A percentile compares a stretch with the other conserved stretches of the same genome.
Evolutionary conservation across 495 filamentous ascomycete species (phyloP).

Genomic region (Lepraria neglecta): DNA sequence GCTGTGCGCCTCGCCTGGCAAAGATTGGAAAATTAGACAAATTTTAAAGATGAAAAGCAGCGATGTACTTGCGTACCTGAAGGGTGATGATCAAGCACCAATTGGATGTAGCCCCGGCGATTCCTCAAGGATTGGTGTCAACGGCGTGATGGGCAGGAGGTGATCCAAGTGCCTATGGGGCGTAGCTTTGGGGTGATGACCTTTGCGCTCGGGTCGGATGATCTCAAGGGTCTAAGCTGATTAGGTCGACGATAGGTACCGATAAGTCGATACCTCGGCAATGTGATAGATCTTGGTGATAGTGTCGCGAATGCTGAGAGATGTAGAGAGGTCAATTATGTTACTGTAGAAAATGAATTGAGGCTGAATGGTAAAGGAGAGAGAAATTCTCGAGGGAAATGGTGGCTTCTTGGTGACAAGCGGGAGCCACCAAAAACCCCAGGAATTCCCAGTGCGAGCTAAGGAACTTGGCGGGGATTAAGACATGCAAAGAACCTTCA

Average conservation of each 20-base stretch:
- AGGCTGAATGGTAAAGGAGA: not conserved
- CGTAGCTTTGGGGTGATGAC: slow-evolving; percentile 6
- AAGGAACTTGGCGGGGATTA: slow-evolving; percentile 13
- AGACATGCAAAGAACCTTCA: slow-evolving; percentile 11
- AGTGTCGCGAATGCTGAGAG: not conserved
- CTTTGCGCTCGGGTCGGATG: slow-evolving; percentile 15
- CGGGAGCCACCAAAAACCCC: slow-evolving; percentile 16
- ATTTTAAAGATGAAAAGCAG: not conserved
- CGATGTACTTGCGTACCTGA: slow-evolving; percentile 10
- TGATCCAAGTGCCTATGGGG: slow-evolving; percentile 16
- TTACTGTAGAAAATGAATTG: not conserved
- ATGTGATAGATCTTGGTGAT: not conserved
- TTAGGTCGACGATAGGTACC: slow-evolving; percentile 11
- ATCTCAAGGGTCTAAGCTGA: slow-evolving; percentile 17
- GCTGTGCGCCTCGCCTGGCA: slow-evolving; percentile 15
- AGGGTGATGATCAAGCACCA: not conserved
- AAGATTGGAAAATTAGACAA: not conserved
- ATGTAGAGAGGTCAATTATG: not conserved
- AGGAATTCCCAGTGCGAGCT: slow-evolving; percentile 11
- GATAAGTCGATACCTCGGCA: slow-evolving; percentile 6
- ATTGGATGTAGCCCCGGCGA: slow-evolving; percentile 14
- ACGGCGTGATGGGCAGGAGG: not conserved
- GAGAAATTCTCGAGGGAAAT: slow-evolving; percentile 1
- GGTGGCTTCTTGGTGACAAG: slow-evolving; percentile 17
- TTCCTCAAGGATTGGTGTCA: slow-evolving; percentile 1